Evolutionary conservation across 2,329 filamentous ascomycete species (phyloP).

Genomic region (Colletotrichum coccodes): DNA sequence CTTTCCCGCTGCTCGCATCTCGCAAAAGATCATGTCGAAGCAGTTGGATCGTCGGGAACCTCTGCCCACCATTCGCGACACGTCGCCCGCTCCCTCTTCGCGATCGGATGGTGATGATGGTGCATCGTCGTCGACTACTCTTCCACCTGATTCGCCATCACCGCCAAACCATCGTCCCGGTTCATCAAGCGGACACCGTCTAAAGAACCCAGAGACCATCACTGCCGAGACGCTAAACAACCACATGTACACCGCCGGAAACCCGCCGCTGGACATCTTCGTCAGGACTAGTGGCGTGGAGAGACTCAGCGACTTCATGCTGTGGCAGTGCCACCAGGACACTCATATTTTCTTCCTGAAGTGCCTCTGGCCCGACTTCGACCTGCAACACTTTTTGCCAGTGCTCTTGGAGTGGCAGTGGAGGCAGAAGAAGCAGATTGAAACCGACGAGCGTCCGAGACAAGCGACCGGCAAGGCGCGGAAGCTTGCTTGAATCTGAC

Average conservation of each 20-base stretch:
- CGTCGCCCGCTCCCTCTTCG: constrained; percentile 57
- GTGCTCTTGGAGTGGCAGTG: constrained; percentile 92
- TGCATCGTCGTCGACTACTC: constrained; percentile 69
- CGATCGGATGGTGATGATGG: constrained; percentile 59
- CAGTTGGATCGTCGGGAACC: constrained; percentile 60
- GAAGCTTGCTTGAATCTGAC: constrained; percentile 20
- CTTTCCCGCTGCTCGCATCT: constrained; percentile 89
- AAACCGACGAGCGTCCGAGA: constrained; percentile 58
- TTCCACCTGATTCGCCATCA: constrained; percentile 64
- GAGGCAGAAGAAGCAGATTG: constrained; percentile 69
- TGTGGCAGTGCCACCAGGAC: constrained; percentile 96
- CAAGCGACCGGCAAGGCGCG: constrained; percentile 39
- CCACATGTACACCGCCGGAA: constrained; percentile 88
- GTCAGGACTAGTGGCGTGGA: constrained; percentile 93
- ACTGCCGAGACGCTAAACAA: constrained; percentile 82
- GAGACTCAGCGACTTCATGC: constrained; percentile 95
- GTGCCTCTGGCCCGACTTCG: constrained; percentile 95
- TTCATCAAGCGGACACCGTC: background rate
- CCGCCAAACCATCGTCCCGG: constrained; percentile 40
- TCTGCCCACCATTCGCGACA: constrained; percentile 60
- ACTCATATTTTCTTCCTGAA: constrained; percentile 94
- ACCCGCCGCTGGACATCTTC: constrained; percentile 90
- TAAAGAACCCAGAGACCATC: constrained; percentile 83
- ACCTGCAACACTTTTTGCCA: constrained; percentile 91
- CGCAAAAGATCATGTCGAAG: constrained; percentile 82